A percentile compares a stretch with the other conserved stretches of the same genome.
Conservation (phyloP, 2,329 filamentous ascomycete genomes). For the Hysterium pulicare region DNA sequence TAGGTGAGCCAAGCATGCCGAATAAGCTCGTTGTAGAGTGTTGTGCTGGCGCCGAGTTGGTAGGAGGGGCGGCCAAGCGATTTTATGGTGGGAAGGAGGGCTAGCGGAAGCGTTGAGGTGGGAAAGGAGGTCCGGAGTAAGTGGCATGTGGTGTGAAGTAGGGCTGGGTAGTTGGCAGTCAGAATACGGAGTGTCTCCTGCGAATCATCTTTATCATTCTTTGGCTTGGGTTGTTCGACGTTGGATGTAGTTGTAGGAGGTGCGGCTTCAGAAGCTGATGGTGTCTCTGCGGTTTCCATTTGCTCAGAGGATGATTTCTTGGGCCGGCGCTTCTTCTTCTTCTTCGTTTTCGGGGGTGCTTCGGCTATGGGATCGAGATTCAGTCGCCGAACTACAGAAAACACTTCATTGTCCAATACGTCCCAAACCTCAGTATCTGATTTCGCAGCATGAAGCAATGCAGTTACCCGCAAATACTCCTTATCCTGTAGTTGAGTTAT, state of each 20-base stretch:
- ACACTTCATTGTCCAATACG: constrained; percentile 64
- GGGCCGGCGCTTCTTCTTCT: constrained; percentile 5
- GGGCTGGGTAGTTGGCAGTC: constrained; percentile 62
- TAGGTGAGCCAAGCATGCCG: constrained; percentile 59
- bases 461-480: constrained; percentile 54
- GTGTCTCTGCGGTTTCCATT: background rate
- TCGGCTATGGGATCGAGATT: constrained; percentile 43
- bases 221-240: background rate
- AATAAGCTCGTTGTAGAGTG: constrained; percentile 67
- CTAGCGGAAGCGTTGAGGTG: constrained; percentile 58
- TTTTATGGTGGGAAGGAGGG: constrained; percentile 65
- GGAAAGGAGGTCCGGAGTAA: constrained; percentile 59
- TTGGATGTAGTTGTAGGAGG: background rate
- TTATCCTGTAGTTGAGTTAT: constrained; percentile 8
- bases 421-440: constrained; percentile 66
- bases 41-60: constrained; percentile 66
- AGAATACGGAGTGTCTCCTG: constrained; percentile 38
- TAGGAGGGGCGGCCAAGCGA: constrained; percentile 66
- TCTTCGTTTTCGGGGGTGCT: constrained; percentile 5
- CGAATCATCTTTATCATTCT: background rate
- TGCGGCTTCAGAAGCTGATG: background rate
- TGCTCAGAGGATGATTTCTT: constrained; percentile 3
- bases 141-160: constrained; percentile 56
- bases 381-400: constrained; percentile 56
- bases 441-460: constrained; percentile 52